A percentile compares a stretch with the other conserved stretches of the same genome.
Evolutionary conservation across 176 grass and related monocot genomes (phyloP).

Genomic region (Paspalum vaginatum): DNA sequence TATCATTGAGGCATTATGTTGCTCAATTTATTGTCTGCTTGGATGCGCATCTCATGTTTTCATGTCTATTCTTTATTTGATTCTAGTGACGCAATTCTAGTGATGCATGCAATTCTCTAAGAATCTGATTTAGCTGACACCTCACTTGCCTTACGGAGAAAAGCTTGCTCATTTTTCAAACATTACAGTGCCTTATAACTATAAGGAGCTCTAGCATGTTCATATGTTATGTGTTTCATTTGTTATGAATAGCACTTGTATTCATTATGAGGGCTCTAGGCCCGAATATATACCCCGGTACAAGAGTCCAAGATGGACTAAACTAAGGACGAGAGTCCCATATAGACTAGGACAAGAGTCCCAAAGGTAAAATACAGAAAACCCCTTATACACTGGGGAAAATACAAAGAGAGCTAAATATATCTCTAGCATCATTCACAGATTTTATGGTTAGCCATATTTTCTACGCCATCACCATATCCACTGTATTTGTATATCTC

Average conservation of each 20-base stretch:
- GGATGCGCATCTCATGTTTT: constrained; percentile 4
- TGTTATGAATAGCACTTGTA: no score
- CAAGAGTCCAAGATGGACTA: no score
- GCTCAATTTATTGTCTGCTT: constrained; percentile 8
- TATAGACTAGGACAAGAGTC: no score
- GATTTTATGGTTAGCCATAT: neutral
- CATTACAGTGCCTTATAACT: neutral
- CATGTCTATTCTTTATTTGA: constrained; percentile 16
- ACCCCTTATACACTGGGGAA: no score
- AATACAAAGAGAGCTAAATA: no score
- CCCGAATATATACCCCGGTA: no score
- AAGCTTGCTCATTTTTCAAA: neutral
- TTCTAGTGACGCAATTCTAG: neutral
- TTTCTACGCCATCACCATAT: constrained; percentile 9
- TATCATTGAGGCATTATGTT: constrained; percentile 16
- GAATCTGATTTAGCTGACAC: neutral
- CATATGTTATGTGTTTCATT: constrained; percentile 11
- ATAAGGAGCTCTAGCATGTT: neutral
- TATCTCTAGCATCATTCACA: no score
- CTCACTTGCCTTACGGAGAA: neutral
- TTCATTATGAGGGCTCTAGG: no score
- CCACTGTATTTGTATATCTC: neutral
- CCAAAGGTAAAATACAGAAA: no score
- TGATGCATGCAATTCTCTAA: no score
- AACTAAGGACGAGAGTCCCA: no score